Evolutionary conservation across 1,284 basidiomycete genomes (phyloP).

Genomic region (Papiliotrema fonsecae): DNA sequence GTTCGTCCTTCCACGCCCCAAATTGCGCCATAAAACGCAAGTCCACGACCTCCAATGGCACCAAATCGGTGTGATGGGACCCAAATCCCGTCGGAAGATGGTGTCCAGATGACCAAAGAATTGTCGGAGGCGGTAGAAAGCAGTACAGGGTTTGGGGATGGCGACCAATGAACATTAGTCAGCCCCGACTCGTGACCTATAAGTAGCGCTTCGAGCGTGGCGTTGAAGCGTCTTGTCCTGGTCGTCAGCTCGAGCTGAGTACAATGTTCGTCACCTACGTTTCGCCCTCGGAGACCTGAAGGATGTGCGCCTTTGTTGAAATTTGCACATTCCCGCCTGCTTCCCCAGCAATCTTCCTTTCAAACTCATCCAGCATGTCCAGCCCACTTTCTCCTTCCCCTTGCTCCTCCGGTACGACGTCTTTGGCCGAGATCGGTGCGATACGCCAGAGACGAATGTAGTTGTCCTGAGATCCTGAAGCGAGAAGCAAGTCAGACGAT

Average conservation of each 20-base stretch:
- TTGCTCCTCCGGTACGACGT: constrained; percentile 14
- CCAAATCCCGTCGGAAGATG: constrained; percentile 72
- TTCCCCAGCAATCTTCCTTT: constrained; percentile 65
- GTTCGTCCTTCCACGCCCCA: constrained; percentile 58
- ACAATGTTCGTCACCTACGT: constrained; percentile 52
- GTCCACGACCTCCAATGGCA: constrained; percentile 78
- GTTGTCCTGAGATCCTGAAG: constrained; percentile 87
- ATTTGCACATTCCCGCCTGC: constrained; percentile 71
- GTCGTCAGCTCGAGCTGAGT: background rate
- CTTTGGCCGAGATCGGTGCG: constrained; percentile 51
- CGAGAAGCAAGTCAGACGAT: constrained; percentile 55
- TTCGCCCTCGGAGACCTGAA: constrained; percentile 58
- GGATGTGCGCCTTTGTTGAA: constrained; percentile 72
- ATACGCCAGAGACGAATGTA: constrained; percentile 85
- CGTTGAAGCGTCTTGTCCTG: constrained; percentile 55
- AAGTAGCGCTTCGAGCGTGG: constrained; percentile 85
- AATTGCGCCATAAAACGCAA: constrained; percentile 82
- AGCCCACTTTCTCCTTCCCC: constrained; percentile 47
- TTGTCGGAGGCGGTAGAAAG: constrained; percentile 88
- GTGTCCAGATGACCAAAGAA: constrained; percentile 86
- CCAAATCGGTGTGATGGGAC: constrained; percentile 83
- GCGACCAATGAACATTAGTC: constrained; percentile 79
- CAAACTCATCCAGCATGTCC: constrained; percentile 79
- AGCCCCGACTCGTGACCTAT: constrained; percentile 87
- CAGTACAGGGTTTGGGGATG: constrained; percentile 54